Base-by-base conservation (phyloP, 2,329 filamentous ascomycete genomes). In the Fusarium secorum region DNA sequence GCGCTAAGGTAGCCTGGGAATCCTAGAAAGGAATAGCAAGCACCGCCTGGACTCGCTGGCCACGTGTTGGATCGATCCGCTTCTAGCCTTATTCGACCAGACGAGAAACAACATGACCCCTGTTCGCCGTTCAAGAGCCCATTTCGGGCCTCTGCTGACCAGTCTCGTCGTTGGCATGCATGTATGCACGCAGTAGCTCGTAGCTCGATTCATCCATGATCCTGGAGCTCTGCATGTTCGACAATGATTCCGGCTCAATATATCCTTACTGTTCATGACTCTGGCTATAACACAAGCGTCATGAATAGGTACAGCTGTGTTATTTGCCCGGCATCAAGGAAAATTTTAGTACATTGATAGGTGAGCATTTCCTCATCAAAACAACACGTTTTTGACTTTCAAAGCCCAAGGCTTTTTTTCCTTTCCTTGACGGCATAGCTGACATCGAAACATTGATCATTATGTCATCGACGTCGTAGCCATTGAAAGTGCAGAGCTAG, bases 51-150 rank as follows among this genome's bases (percentile, higher is more conserved):
- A 51, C 62, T 73, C 46, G 60, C 63, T 42, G 61, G 70, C 74
- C 74, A 75, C 74, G 74, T 75, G 74, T 76, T 64, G 64, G 45
- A 75, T 70, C 72, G 74, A 66, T 69, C 74, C 71, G 59, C 56
- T 65, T 68, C 60, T 74, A 72, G 65, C 56, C 70, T 63, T 73
- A 64, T 60, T 71, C 55, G 71, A 64, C 67, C 60, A 71, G 58
- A 67, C 66, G 65, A 74, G 72, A 74, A 67, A 72, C 65, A 60
- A 42, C 48, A 56, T 24, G 59, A 38, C 62, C 70, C 74, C 61
- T 66, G 52, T 64, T 49, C 64, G 64, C 64, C 36, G 26, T 56
- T 42, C 58, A 66, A 48, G 62, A 67, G 67, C 72, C 55, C 66
- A 65, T 70, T 66, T 64, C 58, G 22, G 60, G 57, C 39, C 48